phyloP scores from a whole-genome alignment of 352 stramenopile species.

The Globisporangium echinulatum region DNA sequence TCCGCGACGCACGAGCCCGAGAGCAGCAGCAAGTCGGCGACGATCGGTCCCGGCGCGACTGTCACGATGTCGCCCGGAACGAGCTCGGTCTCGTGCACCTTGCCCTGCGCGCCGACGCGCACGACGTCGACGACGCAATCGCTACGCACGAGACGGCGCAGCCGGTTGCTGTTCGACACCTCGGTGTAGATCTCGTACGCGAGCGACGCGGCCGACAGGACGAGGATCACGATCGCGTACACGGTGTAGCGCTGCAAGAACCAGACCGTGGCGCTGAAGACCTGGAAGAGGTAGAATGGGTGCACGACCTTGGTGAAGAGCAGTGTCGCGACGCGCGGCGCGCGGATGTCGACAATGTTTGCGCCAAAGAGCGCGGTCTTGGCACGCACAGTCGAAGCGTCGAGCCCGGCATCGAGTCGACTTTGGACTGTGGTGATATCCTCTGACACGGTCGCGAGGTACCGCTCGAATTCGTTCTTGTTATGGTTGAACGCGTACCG shows the following conservation, averaged over 20 bases:
- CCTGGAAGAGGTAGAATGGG: slow-evolving; percentile 77
- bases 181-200: slow-evolving; percentile 62
- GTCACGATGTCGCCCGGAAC: slow-evolving; percentile 68
- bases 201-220: slow-evolving; percentile 56
- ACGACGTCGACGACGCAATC: slow-evolving; percentile 28
- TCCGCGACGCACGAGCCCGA: slow-evolving; percentile 58
- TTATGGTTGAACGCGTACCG: slow-evolving; percentile 55
- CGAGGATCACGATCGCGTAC: slow-evolving; percentile 55
- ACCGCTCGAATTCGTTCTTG: slow-evolving; percentile 42
- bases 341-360: slow-evolving; percentile 39
- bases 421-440: slow-evolving; percentile 15
- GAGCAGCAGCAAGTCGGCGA: slow-evolving; percentile 53
- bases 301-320: slow-evolving; percentile 64
- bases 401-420: slow-evolving; percentile 24
- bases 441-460: slow-evolving; percentile 30
- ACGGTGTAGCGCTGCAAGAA: slow-evolving; percentile 53
- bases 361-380: slow-evolving; percentile 30
- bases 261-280: slow-evolving; percentile 62
- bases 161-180: slow-evolving; percentile 51
- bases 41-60: slow-evolving; percentile 47
- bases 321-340: slow-evolving; percentile 24
- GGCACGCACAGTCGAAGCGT: slow-evolving; percentile 6
- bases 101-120: slow-evolving; percentile 31
- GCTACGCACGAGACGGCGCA: slow-evolving; percentile 44
- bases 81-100: slow-evolving; percentile 48